These are phyloP conservation scores for Rozella allomycis DNA, from an alignment of 371 early-diverging fungal genomes.

Conservation along the genomic window DNA sequence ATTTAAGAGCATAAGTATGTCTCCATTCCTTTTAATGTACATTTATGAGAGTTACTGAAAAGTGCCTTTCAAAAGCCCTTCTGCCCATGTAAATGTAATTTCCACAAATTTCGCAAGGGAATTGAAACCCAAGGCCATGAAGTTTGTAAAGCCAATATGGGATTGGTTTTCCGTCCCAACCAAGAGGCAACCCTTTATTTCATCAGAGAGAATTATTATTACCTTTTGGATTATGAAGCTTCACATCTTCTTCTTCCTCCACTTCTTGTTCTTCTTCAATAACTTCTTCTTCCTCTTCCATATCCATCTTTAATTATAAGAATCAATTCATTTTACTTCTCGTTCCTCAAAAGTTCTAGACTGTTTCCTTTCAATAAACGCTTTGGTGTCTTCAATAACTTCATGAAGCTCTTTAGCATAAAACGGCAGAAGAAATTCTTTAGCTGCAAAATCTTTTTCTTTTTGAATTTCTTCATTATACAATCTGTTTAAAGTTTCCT, in stretches of 20 bases:
- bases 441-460: conserved; percentile 19
- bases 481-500: conserved; percentile 15
- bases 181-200: conserved; percentile 86
- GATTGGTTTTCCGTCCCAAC: conserved; percentile 97
- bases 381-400: conserved; percentile 51
- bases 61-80: conserved; percentile 88
- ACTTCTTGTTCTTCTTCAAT: conserved; percentile 47
- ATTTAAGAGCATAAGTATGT: conserved; percentile 83
- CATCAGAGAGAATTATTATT: too few relatives aligned
- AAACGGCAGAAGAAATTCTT: not conserved
- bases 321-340: not conserved
- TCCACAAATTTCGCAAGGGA: conserved; percentile 92
- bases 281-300: conserved; percentile 40
- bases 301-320: conserved; percentile 6
- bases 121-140: conserved; percentile 84
- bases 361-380: conserved; percentile 77
- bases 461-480: conserved; percentile 31
- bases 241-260: conserved; percentile 63
- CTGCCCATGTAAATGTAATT: conserved; percentile 87
- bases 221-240: conserved; percentile 84
- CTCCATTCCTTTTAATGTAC: conserved; percentile 46
- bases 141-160: conserved; percentile 96
- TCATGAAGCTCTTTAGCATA: conserved; percentile 22
- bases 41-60: conserved; percentile 24
- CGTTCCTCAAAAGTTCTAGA: conserved; percentile 75